Evolutionary conservation across 1,139 yeast genomes (phyloP), one percentile per base, ranked within the genome.

Genomic region (Casaregolazyma lundiana): DNA sequence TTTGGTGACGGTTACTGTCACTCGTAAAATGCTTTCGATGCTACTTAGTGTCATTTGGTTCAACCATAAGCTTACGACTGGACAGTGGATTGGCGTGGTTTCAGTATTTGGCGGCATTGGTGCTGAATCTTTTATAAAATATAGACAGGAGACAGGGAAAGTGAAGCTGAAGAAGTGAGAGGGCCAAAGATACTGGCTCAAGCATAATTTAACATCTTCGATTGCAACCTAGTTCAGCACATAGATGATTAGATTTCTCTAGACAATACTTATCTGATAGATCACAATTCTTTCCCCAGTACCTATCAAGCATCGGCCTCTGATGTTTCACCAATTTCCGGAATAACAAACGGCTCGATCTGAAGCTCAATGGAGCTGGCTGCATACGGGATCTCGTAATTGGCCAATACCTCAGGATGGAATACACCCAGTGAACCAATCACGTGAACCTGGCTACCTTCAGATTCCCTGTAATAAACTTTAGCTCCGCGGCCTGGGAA

Each of bases 401-500:
- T 72, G 57, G 75, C 75, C 77, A 90, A 76, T 49, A 94, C 98
- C 63, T 86, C 89, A 32, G 99, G 99, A 67, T 94, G 99, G 62
- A 94, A 75, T 49, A 89, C 97, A 64, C 99, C 99, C 58, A 94
- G 73, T 43, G 80, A 71, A 56, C 99, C 99, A 60, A 94, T 77
- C 17, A 56, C 60, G 35, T 52, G 45, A 19, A 68, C 60, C 51
- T 57, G 53, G 26, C 53, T 56, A 45, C 72, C 78, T 54, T 73
- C 68, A 50, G 71, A 75, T 49, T 76, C 70, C 71, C 95, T 79
- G 72, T 81, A 85, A 68, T 76, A 78, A 51, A 94, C 76, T 61
- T 78, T 81, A 43, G 98, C 98, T 52, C 97, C 97, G 73, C 98
- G 84, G 42, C 97, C 98, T 38, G 96, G 96, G 84, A 94, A 92